phyloP scores from a whole-genome alignment of 1,284 basidiomycete genomes.

The Ustilago xerochloae region DNA sequence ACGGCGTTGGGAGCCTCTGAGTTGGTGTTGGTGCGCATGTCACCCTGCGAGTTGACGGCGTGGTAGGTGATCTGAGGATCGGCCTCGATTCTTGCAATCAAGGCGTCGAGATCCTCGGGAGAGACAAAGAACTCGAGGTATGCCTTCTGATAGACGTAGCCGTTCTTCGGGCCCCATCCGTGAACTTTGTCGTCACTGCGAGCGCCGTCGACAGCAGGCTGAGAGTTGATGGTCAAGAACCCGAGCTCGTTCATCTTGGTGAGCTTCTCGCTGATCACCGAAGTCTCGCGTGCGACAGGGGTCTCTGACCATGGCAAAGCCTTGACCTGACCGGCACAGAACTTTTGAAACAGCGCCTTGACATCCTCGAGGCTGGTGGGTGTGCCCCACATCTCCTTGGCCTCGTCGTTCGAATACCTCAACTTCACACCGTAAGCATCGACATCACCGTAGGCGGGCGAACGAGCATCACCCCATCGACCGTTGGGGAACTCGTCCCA shows the following conservation, averaged over 20 bases:
- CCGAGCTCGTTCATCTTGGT: slow-evolving; percentile 87
- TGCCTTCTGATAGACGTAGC: slow-evolving; percentile 75
- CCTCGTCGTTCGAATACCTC: slow-evolving; percentile 79
- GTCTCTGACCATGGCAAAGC: slow-evolving; percentile 97
- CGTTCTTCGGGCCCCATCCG: slow-evolving; percentile 67
- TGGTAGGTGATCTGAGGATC: slow-evolving; percentile 95
- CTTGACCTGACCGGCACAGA: slow-evolving; percentile 68
- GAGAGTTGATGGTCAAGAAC: slow-evolving; percentile 94
- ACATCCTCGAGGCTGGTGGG: slow-evolving; percentile 54
- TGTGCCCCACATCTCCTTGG: slow-evolving; percentile 67
- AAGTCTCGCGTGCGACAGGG: slow-evolving; percentile 84
- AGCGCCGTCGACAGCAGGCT: slow-evolving; percentile 88
- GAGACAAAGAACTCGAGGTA: slow-evolving; percentile 97
- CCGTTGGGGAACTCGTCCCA: slow-evolving; percentile 99
- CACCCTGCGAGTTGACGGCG: slow-evolving; percentile 84
- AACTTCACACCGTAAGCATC: slow-evolving; percentile 82
- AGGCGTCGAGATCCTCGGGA: slow-evolving; percentile 77
- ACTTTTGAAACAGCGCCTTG: slow-evolving; percentile 68
- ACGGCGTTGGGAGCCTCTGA: slow-evolving; percentile 96
- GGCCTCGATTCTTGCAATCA: slow-evolving; percentile 86
- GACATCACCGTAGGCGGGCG: slow-evolving; percentile 96
- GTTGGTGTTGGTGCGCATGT: slow-evolving; percentile 90
- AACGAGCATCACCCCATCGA: slow-evolving; percentile 94
- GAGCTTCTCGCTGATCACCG: slow-evolving; percentile 82
- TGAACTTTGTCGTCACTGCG: slow-evolving; percentile 78